Base-by-base conservation (phyloP, 495 filamentous ascomycete genomes). In the Penicillium arizonense region DNA sequence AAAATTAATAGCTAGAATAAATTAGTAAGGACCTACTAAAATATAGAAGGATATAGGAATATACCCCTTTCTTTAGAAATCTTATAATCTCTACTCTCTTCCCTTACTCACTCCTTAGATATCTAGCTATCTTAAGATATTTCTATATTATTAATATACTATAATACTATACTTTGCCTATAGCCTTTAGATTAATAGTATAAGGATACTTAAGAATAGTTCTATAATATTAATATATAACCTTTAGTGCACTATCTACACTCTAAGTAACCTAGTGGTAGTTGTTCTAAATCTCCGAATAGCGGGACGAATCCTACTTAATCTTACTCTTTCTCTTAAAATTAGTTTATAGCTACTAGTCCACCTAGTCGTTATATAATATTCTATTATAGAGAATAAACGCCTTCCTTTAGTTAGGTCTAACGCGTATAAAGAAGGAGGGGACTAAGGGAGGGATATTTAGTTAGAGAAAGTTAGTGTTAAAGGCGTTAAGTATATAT, bases 321-420 rank as follows among this genome's bases (percentile, higher is more conserved):
- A 53, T 38, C 1, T 52, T 35, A 24, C 24, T 52, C 41, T 39
- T 51, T 32, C 35, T 47, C 10, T 41, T 26, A 47, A 28, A 56
- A 23, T 51, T 18, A 14, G 47, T 56, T 26, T 56, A 8, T 18
- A 56, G 16, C 54, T 26, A 56, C 47, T 16, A 56, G 3, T 56
- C 54, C 4, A 56, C 35, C 41, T 18, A 56, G 2, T 56, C 20
- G 42, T 21, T 56, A 52, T 56, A 16, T 9, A 13, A 4, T 21
- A 56, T 56, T 46, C 1, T 28, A 20, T 35, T n/a, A 30, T 47
- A 56, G 24, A 51, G 40, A 42, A 56, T 4, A 42, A 35, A 56
- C 3, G 24, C 18, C 33, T 51, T 51, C 21, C 26, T 51, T 35
- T 16, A 28, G 23, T 50, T 20, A 9, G 46, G 39, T 12, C 39